Evolutionary conservation across 192 early-diverging fungal genomes (phyloP), one percentile per base, ranked within the genome.

Genomic region (Gryganskiella cystojenkinii): DNA sequence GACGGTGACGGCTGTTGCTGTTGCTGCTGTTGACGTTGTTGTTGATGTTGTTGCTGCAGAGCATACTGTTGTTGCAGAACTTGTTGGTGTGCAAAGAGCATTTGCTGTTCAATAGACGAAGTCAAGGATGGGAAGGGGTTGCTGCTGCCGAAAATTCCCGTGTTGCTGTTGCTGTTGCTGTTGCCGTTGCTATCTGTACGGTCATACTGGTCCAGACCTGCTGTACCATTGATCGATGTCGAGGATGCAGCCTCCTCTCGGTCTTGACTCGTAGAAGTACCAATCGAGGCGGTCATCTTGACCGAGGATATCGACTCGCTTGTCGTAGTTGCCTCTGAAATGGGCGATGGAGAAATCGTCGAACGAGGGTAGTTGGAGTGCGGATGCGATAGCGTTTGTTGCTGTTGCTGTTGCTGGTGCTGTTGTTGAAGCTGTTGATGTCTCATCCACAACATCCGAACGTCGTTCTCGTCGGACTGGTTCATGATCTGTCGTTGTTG

Each of bases 401-500:
- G 61, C 46, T 63, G 47, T 20, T 40, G 64, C 24, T 58, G n/a
- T 47, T 56, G 28, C 9, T 25, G 20, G 20, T 53, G 54, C 19
- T 7, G 52, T 17, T 30, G 52, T 54, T 30, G 64, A 19, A 45
- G 35, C 25, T 69, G 20, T 14, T 56, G 35, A 22, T 70, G 67
- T 10, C 56, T 54, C 71, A 73, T 73, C 71, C 71, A 65, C 20
- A 46, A 22, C 28, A 54, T 15, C 20, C 56, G 57, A 13, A 46
- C 47, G 11, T 73, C 63, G 34, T 37, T 55, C 30, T 56, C 57
- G 14, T 49, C 59, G 0, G 71, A 13, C 13, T 67, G 49, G 28
- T 57, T 22, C 54, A 78, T 63, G 43, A 78, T 61, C 56, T 78
- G 74, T 10, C 74, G 59, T 42, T 78, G 74, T 27, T 78, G 74